A percentile compares a stretch with the other conserved stretches of the same genome.
These are phyloP conservation scores for Kwoniella bestiolae DNA, from an alignment of 768 basidiomycete genomes.

Conservation along the genomic window DNA sequence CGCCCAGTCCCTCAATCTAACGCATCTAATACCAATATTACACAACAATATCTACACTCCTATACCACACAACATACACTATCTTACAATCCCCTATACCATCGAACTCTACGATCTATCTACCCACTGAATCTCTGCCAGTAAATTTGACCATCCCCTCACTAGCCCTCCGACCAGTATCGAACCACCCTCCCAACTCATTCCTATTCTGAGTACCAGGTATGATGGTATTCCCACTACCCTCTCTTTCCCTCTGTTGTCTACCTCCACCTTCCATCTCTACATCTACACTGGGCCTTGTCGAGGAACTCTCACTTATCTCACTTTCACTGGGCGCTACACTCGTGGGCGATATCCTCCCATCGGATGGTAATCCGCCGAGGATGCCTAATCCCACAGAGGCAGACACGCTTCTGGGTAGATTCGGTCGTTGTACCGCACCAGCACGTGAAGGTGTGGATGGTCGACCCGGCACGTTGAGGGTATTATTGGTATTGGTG, in stretches of 20 bases:
- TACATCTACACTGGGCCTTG: background rate
- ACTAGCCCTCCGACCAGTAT: conserved; percentile 18
- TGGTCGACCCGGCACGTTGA: conserved; percentile 4
- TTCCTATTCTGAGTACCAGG: background rate
- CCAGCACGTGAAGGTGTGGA: background rate
- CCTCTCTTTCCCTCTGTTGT: conserved; percentile 15
- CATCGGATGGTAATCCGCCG: conserved; percentile 2
- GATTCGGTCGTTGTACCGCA: conserved; percentile 7
- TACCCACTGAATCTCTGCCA: conserved; percentile 1
- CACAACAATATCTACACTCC: background rate
- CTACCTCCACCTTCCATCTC: background rate
- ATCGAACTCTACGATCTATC: background rate
- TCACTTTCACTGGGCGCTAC: conserved; percentile 11
- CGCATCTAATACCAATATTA: too few relatives aligned
- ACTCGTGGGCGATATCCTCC: conserved; percentile 5
- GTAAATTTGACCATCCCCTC: conserved; percentile 16
- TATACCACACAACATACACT: background rate
- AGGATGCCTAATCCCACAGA: conserved; percentile 23
- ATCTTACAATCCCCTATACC: background rate
- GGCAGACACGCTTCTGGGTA: conserved; percentile 20
- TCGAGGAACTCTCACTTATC: conserved; percentile 9
- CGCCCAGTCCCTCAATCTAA: too few relatives aligned
- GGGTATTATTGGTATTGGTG: background rate
- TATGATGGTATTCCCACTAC: conserved; percentile 8
- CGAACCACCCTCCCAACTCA: conserved; percentile 8